Evolutionary conservation across 495 filamentous ascomycete species (phyloP).

Genomic region (Podospora bellae-mahoneyi): DNA sequence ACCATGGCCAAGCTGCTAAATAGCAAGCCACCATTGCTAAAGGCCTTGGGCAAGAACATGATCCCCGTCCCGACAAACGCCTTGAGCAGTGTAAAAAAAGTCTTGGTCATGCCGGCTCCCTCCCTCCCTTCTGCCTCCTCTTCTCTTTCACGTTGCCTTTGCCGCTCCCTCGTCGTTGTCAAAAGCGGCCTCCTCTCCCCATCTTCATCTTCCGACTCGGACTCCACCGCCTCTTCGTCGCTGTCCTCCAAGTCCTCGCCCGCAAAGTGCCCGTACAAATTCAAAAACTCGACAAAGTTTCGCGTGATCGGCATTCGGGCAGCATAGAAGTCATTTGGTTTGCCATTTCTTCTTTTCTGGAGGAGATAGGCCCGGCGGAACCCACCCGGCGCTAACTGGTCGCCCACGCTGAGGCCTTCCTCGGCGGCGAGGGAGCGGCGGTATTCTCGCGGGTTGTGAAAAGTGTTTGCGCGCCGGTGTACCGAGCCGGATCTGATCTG

Average conservation of each 20-base stretch:
- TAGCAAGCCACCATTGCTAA: conserved; percentile 63
- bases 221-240: conserved; percentile 54
- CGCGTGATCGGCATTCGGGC: conserved; percentile 50
- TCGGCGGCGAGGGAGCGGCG: conserved; percentile 39
- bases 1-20: conserved; percentile 61
- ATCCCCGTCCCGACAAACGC: conserved; percentile 65
- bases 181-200: conserved; percentile 55
- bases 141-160: not conserved
- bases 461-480: conserved; percentile 56
- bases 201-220: conserved; percentile 45
- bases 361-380: conserved; percentile 59
- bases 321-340: conserved; percentile 43
- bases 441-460: conserved; percentile 45
- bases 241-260: conserved; percentile 67
- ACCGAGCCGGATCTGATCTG: not conserved
- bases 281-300: conserved; percentile 67
- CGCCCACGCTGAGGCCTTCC: conserved; percentile 41
- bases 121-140: conserved; percentile 24
- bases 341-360: conserved; percentile 28
- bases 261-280: conserved; percentile 67
- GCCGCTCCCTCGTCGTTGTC: conserved; percentile 43
- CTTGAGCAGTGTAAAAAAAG: conserved; percentile 67
- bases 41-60: conserved; percentile 67
- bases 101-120: conserved; percentile 57
- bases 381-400: conserved; percentile 56